Evolutionary conservation across 768 basidiomycete genomes (phyloP).

Genomic region (Dentipellis sp.): DNA sequence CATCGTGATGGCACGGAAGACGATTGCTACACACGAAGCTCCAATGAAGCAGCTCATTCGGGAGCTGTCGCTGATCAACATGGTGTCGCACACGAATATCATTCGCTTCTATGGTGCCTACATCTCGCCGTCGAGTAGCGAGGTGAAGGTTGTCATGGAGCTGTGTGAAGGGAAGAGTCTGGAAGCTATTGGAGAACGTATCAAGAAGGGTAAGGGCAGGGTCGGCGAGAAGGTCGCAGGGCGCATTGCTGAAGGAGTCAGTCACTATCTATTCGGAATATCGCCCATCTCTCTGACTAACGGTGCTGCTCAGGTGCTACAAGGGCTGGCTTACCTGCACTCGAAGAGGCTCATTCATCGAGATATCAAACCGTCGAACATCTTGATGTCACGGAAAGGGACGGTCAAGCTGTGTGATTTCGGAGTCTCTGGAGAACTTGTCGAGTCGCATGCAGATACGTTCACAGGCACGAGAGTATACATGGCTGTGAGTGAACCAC

Average conservation of each 20-base stretch:
- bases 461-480: slow-evolving; percentile 98
- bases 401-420: slow-evolving; percentile 92
- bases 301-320: slow-evolving; percentile 48
- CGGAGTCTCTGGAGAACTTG: slow-evolving; percentile 93
- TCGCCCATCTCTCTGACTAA: slow-evolving; percentile 2
- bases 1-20: slow-evolving; percentile 87
- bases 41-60: slow-evolving; percentile 88
- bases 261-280: slow-evolving; percentile 17
- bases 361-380: slow-evolving; percentile 91
- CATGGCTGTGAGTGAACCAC: slow-evolving; percentile 77
- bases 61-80: slow-evolving; percentile 84
- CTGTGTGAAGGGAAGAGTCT: slow-evolving; percentile 80
- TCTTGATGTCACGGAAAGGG: slow-evolving; percentile 83
- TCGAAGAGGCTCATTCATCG: slow-evolving; percentile 88
- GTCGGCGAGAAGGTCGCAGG: slow-evolving; percentile 87
- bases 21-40: slow-evolving; percentile 84
- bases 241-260: slow-evolving; percentile 85
- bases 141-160: slow-evolving; percentile 96
- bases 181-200: slow-evolving; percentile 80
- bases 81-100: slow-evolving; percentile 80
- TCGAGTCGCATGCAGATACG: slow-evolving; percentile 85
- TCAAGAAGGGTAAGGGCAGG: slow-evolving; percentile 67
- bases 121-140: slow-evolving; percentile 76
- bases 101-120: slow-evolving; percentile 90
- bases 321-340: slow-evolving; percentile 92